Conservation (phyloP, 805 yeast species). For the Candida ponderosae region DNA sequence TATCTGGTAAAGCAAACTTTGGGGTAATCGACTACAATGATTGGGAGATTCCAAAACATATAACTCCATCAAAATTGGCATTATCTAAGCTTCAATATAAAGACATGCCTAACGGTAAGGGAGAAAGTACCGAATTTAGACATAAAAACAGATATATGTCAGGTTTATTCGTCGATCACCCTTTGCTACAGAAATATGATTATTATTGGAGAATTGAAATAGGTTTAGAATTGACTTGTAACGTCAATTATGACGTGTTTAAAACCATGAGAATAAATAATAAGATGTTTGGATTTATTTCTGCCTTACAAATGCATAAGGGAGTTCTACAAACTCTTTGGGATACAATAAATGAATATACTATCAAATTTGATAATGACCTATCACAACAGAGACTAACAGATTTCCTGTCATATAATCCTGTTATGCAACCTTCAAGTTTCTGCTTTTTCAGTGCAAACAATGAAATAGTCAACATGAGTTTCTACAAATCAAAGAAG, state of each 20-base stretch:
- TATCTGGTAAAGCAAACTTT: conserved; percentile 56
- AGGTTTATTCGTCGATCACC: conserved; percentile 60
- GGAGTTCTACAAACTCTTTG: conserved; percentile 62
- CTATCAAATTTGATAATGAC: conserved; percentile 34
- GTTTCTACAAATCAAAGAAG: conserved; percentile 56
- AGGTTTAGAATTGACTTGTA: conserved; percentile 52
- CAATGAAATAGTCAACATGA: conserved; percentile 67
- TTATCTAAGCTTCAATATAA: conserved; percentile 36
- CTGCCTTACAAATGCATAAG: conserved; percentile 58
- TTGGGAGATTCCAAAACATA: conserved; percentile 66
- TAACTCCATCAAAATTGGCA: conserved; percentile 45
- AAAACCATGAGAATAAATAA: conserved; percentile 46
- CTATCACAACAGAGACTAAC: conserved; percentile 43
- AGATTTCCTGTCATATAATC: conserved; percentile 57
- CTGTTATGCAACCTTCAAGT: conserved; percentile 59
- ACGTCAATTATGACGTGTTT: conserved; percentile 61
- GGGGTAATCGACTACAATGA: conserved; percentile 56
- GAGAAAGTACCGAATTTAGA: conserved; percentile 55
- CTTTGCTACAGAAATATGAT: conserved; percentile 48
- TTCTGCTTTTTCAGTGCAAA: conserved; percentile 84
- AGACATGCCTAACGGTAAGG: conserved; percentile 45
- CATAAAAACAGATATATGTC: conserved; percentile 53
- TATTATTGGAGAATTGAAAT: conserved; percentile 82
- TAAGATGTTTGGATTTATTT: conserved; percentile 61
- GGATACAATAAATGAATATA: conserved; percentile 42